Evolutionary conservation across 495 filamentous ascomycete genomes (phyloP), one percentile per base, ranked within the genome.

Genomic region (Bombardia bombarda): DNA sequence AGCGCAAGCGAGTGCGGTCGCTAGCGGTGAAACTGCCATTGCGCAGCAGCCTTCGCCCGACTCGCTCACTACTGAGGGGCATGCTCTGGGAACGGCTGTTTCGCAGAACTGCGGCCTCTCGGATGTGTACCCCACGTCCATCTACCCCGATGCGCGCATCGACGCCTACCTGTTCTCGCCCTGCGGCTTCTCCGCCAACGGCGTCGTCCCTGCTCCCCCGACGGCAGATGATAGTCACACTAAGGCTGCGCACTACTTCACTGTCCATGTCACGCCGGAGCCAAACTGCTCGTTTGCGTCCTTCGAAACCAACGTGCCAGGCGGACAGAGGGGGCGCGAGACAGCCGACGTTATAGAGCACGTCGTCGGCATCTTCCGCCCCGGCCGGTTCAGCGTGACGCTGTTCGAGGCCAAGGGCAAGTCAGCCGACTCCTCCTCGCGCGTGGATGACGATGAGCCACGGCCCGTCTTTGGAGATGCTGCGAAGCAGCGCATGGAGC

Each of bases 231-330:
- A 73, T 43, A 68, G 65, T 28, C 70, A 67, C 23, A 76, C 73
- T 28, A 72, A 69, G 43, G 57, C 70, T 10, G 87, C 83, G 14
- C 87, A 97, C 67, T 99, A 99, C 65, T 99, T 95, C 73, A 99
- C 90, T 2, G 93, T 99, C 32, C 93, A 99, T 61, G 93, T 99
- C 46, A 99, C 93, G 0, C 93, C 93, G 1, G 93, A 99, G 72
- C 85, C 92, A 24, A 79, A 93, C 56, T 99, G 90, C 73, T 95
- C 88, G n/a, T 99, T 95, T 56, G 93, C 93, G 13, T 95, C 89
- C 4, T 99, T 99, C 57, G 93, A 99, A 73, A 96, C 93, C 50
- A 97, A 99, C 51, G 93, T 99, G 6, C 92, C 93, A n/a, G 80
- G 86, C 42, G 78, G 79, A 18, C 86, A 93, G 65, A 83, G 77